A percentile compares a stretch with the other conserved stretches of the same genome.
phyloP scores from a whole-genome alignment of 371 early-diverging fungal genomes.

The Actinomortierella ambigua region DNA sequence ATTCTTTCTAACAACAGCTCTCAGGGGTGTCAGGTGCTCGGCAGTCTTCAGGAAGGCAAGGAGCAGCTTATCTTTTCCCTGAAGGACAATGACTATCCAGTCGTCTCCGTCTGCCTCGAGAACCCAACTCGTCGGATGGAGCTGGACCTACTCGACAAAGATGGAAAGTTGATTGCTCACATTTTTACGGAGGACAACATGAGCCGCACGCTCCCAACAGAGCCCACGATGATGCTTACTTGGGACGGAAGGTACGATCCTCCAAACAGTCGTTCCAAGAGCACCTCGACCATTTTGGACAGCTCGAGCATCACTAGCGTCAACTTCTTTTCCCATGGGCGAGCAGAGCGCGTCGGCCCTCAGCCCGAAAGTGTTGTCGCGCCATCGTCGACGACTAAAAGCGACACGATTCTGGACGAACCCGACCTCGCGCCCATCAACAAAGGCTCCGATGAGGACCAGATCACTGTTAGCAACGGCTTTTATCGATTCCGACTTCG shows the following conservation, averaged over 20 bases:
- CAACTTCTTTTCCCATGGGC: neutral
- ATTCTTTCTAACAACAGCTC: constrained; percentile 5
- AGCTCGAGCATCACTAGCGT: constrained; percentile 8
- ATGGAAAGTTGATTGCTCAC: constrained; percentile 14
- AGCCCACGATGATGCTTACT: constrained; percentile 6
- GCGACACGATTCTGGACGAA: too few species aligned
- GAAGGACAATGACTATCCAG: constrained; percentile 3
- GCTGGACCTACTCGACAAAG: constrained; percentile 15
- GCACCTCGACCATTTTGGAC: constrained; percentile 7
- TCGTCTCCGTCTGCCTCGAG: constrained; percentile 21
- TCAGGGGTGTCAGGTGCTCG: constrained; percentile 16
- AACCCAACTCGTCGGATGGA: constrained; percentile 18
- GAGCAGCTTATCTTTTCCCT: constrained; percentile 13
- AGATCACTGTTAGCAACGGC: neutral
- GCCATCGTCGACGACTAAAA: neutral
- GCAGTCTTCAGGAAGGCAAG: constrained; percentile 1
- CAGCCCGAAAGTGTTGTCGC: neutral
- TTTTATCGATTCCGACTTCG: constrained; percentile 20
- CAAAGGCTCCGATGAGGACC: too few species aligned
- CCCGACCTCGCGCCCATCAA: too few species aligned
- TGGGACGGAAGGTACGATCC: constrained; percentile 26
- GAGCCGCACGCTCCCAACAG: neutral
- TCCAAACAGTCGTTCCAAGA: neutral
- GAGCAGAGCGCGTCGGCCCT: too few species aligned
- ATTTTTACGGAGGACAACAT: constrained; percentile 15